These are phyloP conservation scores for Rhizopogon sp. DNA, from an alignment of 768 basidiomycete genomes.

Conservation along the genomic window DNA sequence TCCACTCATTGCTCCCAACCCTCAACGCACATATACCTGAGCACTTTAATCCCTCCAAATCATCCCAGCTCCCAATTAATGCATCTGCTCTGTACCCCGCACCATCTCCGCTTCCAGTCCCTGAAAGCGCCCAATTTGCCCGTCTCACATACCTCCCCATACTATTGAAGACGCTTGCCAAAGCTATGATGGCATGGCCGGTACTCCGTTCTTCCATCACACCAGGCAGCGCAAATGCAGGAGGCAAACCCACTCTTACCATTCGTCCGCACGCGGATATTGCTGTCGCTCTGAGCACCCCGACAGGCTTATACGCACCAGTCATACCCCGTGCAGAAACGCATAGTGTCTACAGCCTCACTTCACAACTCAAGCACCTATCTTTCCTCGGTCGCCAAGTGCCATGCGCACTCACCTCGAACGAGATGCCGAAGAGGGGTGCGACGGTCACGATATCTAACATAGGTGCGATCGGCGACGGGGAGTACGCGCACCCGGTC, in stretches of 20 bases:
- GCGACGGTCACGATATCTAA: constrained; percentile 82
- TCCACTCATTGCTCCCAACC: constrained; percentile 56
- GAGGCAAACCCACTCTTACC: constrained; percentile 59
- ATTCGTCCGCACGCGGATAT: constrained; percentile 76
- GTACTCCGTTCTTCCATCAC: constrained; percentile 75
- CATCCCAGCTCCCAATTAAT: constrained; percentile 30
- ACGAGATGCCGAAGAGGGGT: constrained; percentile 70
- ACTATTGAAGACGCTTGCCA: constrained; percentile 76
- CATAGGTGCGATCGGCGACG: constrained; percentile 74
- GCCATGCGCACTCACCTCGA: constrained; percentile 57
- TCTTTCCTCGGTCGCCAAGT: constrained; percentile 61
- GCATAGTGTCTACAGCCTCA: constrained; percentile 54
- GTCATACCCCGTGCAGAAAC: constrained; percentile 54
- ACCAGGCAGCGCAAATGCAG: constrained; percentile 17
- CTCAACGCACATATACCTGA: constrained; percentile 68
- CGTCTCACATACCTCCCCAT: constrained; percentile 79
- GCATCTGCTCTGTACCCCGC: constrained; percentile 34
- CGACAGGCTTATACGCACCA: constrained; percentile 81
- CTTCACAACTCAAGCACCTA: constrained; percentile 56
- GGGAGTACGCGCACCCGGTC: constrained; percentile 67
- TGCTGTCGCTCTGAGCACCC: constrained; percentile 70
- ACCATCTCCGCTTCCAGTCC: constrained; percentile 39
- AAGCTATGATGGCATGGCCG: constrained; percentile 81
- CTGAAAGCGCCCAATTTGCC: constrained; percentile 50
- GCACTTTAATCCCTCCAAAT: constrained; percentile 42